phyloP scores from a whole-genome alignment of 2,329 filamentous ascomycete species.

The Colletotrichum camelliae region DNA sequence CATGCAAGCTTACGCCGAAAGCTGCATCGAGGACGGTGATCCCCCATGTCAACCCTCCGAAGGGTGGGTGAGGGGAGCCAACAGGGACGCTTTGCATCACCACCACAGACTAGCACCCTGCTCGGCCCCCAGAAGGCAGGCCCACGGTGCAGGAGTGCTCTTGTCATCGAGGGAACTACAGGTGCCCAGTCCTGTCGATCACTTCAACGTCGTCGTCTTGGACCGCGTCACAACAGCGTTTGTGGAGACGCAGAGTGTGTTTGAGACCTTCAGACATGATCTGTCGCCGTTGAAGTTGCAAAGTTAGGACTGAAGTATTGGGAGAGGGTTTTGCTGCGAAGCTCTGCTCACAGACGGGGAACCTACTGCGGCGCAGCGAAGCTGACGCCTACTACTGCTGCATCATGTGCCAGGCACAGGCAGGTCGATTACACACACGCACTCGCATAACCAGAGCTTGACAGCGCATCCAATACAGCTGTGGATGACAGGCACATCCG shows the following conservation, averaged over 20 bases:
- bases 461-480: not conserved
- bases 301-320: not conserved
- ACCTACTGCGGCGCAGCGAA: not conserved
- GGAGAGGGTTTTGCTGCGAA: not conserved
- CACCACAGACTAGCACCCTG: not conserved
- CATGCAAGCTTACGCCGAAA: slow-evolving; percentile 9
- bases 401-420: not conserved
- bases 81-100: slow-evolving; percentile 14
- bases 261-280: not conserved
- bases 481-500: not conserved
- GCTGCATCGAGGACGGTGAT: slow-evolving; percentile 17
- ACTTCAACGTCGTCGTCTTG: not conserved
- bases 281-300: slow-evolving; percentile 2
- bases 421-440: not conserved
- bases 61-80: not conserved
- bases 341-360: not conserved
- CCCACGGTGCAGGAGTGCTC: not conserved
- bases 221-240: slow-evolving; percentile 4
- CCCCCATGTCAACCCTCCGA: slow-evolving; percentile 2
- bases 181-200: not conserved
- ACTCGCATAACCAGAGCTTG: not conserved
- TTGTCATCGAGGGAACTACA: not conserved
- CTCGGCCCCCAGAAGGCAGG: not conserved
- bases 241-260: not conserved
- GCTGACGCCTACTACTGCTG: not conserved